Base-by-base conservation (phyloP, 176 grass and related monocot genomes). In the Musa schizocarpa region DNA sequence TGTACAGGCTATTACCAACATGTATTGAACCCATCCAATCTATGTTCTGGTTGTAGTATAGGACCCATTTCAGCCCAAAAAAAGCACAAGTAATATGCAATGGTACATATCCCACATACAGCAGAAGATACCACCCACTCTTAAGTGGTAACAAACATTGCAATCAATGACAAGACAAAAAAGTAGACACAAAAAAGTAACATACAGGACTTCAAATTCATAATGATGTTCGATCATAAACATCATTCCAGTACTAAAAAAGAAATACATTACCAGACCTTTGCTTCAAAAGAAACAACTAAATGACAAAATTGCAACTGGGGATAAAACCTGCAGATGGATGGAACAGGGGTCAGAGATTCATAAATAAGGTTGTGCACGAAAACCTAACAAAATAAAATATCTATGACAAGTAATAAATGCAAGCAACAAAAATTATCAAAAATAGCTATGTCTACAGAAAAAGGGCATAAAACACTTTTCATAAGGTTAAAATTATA, bases 231-330 rank as follows among this genome's bases (percentile, higher is more conserved):
- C 17, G 52, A 62, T 62, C 57, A 62, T 20, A 51, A 8, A 71
- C 14, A 21, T 52, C 16, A 29, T 65, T 13, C 3, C 24, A 11
- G 11, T 13, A 25, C 22, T 26, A 63, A 63, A 52, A 75, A 25
- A 59, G 24, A 75, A 59, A 34, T 19, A 75, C 2, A 1, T 21
- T 51, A 52, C 16, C 27, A 79, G 13, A 79, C 94, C 94, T 91
- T 93, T 53, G 86, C 94, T 84, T 98, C 88, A 76, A 98, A 81
- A 20, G 80, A 98, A 85, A 77, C 68, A 74, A 98, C 50, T 75
- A 91, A 72, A 75, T 58, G 86, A 50, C 83, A 66, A 52, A 93
- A 78, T 34, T 89, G 90, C 79, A 98, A 59, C 26, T 76, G 78
- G 59, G 94, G 94, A 72, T 90, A 98, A 79, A 84, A 98, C 80